These are phyloP conservation scores for Fraxinus velutina DNA, from an alignment of 305 asterid genomes.

Conservation along the genomic window DNA sequence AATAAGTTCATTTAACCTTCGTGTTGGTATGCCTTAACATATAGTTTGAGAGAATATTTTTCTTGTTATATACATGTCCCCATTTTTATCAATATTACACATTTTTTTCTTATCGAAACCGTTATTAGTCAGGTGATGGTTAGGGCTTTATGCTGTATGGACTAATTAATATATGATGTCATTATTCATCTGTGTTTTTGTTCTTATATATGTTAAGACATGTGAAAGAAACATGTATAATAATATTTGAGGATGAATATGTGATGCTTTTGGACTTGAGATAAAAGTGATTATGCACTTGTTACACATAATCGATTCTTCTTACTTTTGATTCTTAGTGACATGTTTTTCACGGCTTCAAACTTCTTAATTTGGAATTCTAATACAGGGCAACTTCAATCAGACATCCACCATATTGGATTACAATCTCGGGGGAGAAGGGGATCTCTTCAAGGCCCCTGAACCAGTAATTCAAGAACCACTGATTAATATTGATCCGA, in stretches of 20 bases:
- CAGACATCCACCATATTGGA: constrained; percentile 50
- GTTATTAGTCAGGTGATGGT: not conserved
- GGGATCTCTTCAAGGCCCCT: constrained; percentile 87
- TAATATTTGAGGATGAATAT: not conserved
- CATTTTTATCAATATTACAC: not conserved
- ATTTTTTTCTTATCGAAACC: not conserved
- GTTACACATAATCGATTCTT: not conserved
- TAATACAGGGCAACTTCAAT: constrained; percentile 40
- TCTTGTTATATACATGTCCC: not conserved
- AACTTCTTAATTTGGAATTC: constrained; percentile 15
- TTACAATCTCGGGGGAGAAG: constrained; percentile 79
- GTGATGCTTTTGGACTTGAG: not conserved
- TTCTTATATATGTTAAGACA: not conserved
- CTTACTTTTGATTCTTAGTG: not conserved
- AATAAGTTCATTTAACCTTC: not conserved
- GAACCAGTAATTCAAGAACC: constrained; percentile 72
- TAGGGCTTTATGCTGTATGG: not conserved
- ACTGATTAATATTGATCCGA: constrained; percentile 64
- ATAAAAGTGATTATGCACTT: not conserved
- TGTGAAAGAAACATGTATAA: not conserved
- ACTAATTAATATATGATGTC: not conserved
- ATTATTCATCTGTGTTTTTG: not conserved
- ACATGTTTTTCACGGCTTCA: not conserved
- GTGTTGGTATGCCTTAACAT: not conserved
- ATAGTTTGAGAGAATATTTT: not conserved